Conservation (phyloP, 2,329 filamentous ascomycete genomes). For the Cercospora brassicicola region DNA sequence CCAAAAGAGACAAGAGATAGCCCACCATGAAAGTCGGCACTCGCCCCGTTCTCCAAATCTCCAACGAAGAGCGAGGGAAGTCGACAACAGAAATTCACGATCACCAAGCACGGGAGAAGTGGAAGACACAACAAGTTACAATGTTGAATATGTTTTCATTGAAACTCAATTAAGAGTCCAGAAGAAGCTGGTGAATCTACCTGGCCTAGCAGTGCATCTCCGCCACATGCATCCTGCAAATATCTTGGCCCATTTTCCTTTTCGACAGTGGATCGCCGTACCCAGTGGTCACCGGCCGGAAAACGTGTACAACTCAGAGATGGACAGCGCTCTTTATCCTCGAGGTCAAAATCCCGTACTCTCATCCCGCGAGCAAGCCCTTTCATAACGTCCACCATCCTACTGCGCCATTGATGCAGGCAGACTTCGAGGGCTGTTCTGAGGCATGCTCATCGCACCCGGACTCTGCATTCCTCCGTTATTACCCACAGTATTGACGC, state of each 20-base stretch:
- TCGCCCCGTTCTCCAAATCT: no score
- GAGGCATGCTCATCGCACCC: constrained; percentile 26
- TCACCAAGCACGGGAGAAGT: no score
- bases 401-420: constrained; percentile 37
- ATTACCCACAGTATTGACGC: constrained; percentile 26
- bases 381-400: no score
- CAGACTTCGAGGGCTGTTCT: constrained; percentile 37
- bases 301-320: neutral
- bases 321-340: neutral
- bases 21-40: no score
- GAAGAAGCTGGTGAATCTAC: neutral
- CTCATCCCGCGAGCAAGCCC: neutral
- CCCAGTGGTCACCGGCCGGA: no score
- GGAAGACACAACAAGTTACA: neutral
- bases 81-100: no score
- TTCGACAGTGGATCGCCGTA: neutral
- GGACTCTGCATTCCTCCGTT: constrained; percentile 36
- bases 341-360: neutral
- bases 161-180: neutral
- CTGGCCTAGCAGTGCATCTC: neutral
- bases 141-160: neutral
- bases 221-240: neutral
- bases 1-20: no score
- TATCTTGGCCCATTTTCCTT: neutral
- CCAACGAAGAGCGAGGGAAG: no score